Conservation (phyloP, 441 rosid genomes). For the Aleurites moluccanus region DNA sequence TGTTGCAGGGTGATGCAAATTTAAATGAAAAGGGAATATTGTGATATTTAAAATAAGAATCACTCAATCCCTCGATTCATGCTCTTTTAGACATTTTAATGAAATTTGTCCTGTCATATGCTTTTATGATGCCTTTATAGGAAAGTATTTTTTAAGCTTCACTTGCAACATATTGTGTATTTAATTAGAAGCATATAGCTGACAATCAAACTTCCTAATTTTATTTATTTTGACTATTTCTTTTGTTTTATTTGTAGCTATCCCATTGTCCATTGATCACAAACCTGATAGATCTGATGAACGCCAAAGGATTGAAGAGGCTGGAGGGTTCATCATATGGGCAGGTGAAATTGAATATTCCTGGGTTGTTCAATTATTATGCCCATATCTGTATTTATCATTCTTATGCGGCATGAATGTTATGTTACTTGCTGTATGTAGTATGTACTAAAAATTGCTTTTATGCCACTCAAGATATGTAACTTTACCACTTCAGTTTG, state of each 20-base stretch:
- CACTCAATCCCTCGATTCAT: not conserved
- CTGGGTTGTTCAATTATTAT: not conserved
- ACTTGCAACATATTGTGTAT: not conserved
- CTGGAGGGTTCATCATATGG: constrained; percentile 89
- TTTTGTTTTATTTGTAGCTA: constrained; percentile 45
- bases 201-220: not conserved
- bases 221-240: not conserved
- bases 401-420: constrained; percentile 7
- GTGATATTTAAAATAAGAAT: not conserved
- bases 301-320: constrained; percentile 79
- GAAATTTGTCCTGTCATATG: not conserved
- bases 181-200: not conserved
- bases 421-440: not conserved
- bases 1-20: not conserved
- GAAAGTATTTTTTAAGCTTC: not conserved
- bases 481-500: not conserved
- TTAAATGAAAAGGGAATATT: not conserved
- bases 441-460: not conserved
- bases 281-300: constrained; percentile 90
- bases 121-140: not conserved
- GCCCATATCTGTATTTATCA: not conserved
- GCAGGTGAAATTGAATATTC: constrained; percentile 50
- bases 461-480: constrained; percentile 4
- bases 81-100: not conserved
- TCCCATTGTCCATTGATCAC: constrained; percentile 76